A percentile compares a stretch with the other conserved stretches of the same genome.
phyloP scores from a whole-genome alignment of 1,284 basidiomycete species.

The Pyrrhoderma noxium region DNA sequence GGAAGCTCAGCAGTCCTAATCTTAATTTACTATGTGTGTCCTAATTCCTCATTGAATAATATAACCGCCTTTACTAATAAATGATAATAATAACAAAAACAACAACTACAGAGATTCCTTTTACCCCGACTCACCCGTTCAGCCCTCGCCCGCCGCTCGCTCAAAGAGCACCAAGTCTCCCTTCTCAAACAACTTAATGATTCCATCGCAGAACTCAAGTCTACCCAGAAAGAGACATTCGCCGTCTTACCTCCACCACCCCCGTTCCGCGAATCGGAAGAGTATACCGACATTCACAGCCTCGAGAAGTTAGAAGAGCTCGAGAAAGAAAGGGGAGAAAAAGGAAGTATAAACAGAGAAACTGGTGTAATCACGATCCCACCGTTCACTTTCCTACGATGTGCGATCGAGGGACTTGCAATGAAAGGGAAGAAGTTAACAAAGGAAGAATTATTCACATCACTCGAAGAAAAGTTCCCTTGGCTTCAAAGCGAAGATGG shows the following conservation, averaged over 20 bases:
- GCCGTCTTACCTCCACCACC: slow-evolving; percentile 47
- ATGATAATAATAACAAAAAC: not conserved
- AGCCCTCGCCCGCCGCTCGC: slow-evolving; percentile 48
- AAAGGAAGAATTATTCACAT: slow-evolving; percentile 50
- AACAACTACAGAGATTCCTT: slow-evolving; percentile 45
- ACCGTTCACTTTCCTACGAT: slow-evolving; percentile 50
- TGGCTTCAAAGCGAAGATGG: slow-evolving; percentile 50
- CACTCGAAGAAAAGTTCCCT: slow-evolving; percentile 47
- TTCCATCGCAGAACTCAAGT: slow-evolving; percentile 46
- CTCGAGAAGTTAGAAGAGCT: slow-evolving; percentile 35
- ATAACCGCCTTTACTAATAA: not conserved
- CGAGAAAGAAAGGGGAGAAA: no score
- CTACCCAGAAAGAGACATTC: slow-evolving; percentile 44
- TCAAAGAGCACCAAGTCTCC: slow-evolving; percentile 50
- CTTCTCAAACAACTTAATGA: slow-evolving; percentile 46
- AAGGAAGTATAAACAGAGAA: slow-evolving; percentile 23
- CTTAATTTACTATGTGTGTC: slow-evolving; percentile 55
- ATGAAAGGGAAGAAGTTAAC: slow-evolving; percentile 38
- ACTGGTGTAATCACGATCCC: slow-evolving; percentile 37
- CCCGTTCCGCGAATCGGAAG: slow-evolving; percentile 39
- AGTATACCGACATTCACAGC: slow-evolving; percentile 39
- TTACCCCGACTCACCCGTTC: slow-evolving; percentile 57
- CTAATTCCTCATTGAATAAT: slow-evolving; percentile 9
- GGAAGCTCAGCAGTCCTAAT: slow-evolving; percentile 54
- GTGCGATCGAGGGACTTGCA: slow-evolving; percentile 45